These are phyloP conservation scores for Sisymbrium irio DNA, from an alignment of 345 rosid genomes.

Conservation along the genomic window DNA sequence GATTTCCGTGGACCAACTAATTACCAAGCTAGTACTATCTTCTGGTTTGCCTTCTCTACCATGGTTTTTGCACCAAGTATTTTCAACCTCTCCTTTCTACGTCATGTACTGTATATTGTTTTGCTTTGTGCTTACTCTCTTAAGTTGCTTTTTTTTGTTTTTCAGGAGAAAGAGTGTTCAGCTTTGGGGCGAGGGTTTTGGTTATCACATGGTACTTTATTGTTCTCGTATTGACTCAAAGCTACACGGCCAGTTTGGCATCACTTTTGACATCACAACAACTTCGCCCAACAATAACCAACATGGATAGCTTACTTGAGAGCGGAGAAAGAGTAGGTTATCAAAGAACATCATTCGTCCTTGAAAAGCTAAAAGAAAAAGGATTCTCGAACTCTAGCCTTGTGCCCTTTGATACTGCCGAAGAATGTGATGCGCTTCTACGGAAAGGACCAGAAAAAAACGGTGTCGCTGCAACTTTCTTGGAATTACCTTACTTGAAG, in stretches of 20 bases:
- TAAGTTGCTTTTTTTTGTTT: background rate
- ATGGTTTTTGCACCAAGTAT: constrained; percentile 50
- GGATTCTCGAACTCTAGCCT: constrained; percentile 28
- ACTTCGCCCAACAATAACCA: constrained; percentile 45
- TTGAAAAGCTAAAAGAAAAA: constrained; percentile 27
- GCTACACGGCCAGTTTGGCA: constrained; percentile 69
- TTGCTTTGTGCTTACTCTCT: background rate
- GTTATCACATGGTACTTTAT: constrained; percentile 62
- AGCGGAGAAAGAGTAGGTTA: constrained; percentile 46
- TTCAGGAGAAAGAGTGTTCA: constrained; percentile 63
- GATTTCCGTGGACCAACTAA: constrained; percentile 43
- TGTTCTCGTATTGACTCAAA: constrained; percentile 59
- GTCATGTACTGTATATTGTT: too few species aligned
- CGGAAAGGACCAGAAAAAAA: constrained; percentile 32
- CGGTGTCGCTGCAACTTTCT: constrained; percentile 42
- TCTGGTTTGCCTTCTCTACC: constrained; percentile 79
- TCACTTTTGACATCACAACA: constrained; percentile 55
- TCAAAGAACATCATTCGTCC: constrained; percentile 36
- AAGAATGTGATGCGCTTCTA: constrained; percentile 40
- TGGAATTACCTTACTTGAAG: constrained; percentile 34
- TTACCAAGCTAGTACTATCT: constrained; percentile 46
- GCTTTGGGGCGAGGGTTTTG: constrained; percentile 47
- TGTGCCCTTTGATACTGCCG: background rate
- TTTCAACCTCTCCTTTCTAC: background rate
- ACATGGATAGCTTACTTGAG: constrained; percentile 37